Base-by-base conservation (phyloP, 805 yeast genomes). In the Saturnispora saitoi region DNA sequence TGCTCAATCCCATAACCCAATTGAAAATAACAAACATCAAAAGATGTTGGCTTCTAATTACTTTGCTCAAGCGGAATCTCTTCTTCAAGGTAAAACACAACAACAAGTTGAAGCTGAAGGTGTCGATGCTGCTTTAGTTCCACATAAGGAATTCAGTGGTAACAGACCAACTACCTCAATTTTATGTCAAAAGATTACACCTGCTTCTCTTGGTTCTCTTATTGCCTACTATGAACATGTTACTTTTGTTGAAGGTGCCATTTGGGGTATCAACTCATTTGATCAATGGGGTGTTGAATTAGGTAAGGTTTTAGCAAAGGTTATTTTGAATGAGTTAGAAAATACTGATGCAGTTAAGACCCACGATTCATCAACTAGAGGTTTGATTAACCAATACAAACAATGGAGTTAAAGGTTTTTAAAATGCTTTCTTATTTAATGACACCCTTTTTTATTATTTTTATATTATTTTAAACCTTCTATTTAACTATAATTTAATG, bases 261-360 rank as follows among this genome's bases (percentile, higher is more conserved):
- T 93, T 64, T 91, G 99, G 99, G 93, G 95, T 80, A 90, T 93
- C 76, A 93, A 93, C 82, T 91, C 98, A 17, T 93, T 88, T 67
- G 99, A 93, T 76, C 99, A 93, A 77, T 93, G 98, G 96, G 99
- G 99, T 71, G 99, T 93, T 63, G 99, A 93, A 75, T 85, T 93
- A 61, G 99, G 99, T 69, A 93, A 93, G 75, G 95, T 85, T 47
- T 80, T 93, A 66, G 99, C 99, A 65, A 93, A 93, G 82, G 93
- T 78, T 51, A 91, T 93, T 63, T 91, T 95, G 61, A 78, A 78
- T 61, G 97, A 93, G 73, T 81, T 93, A 65, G 86, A 85, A 59
- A 78, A 76, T 64, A 61, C 71, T 29, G 64, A 67, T 42, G 69
- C 71, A 48, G 81, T 85, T 48, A 65, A 71, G 32, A 64, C 80